Base-by-base conservation (phyloP, 192 early-diverging fungal species). In the Jimgerdemannia lactiflua region DNA sequence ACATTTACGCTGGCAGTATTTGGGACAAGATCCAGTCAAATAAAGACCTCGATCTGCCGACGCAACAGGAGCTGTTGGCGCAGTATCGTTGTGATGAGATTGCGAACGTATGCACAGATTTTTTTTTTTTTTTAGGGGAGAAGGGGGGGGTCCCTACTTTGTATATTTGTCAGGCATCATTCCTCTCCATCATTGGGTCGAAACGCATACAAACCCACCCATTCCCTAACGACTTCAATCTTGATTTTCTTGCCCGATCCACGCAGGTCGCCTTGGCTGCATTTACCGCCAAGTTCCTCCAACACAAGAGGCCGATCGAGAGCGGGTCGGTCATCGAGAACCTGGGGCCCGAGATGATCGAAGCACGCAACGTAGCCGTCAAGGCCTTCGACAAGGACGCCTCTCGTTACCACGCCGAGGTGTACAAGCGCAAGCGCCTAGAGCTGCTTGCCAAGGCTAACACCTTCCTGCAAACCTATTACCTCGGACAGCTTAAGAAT, bases 71-170 rank as follows among this genome's bases (percentile, higher is more conserved):
- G 81, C 81, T 99, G 66, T 88, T 99, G 68, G 98, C 98, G 41
- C 96, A 98, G 86, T 98, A 95, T 82, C 92, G 98, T 67, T 99
- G 98, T 80, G 98, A 99, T 70, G 98, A 99, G 82, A 98, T 99
- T 80, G 90, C 94, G 41, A 89, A 82, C 8, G 87, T 86, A 80
- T 74, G 71, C 77, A 19, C 41, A 39, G 18, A 39, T 8, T 8
- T 67, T 19, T 40, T 10, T 39, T 40, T 10, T 67, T 19, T 40
- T 10, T 39, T 40, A 4, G 9, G 74, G 9, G 9, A 76, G 42
- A 74, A 70, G 43, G 4, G n/a, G 49, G 54, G 43, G 3, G 59
- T 64, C 42, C 3, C 41, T 41, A 70, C 64, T 19, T 19, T 67
- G 1, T 4, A 43, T 43, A 10, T 3, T 29, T 29, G 1, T 29